Evolutionary conservation across 2,329 filamentous ascomycete species (phyloP), one percentile per base, ranked within the genome.

Genomic region (Plectosphaerella cucumerina): DNA sequence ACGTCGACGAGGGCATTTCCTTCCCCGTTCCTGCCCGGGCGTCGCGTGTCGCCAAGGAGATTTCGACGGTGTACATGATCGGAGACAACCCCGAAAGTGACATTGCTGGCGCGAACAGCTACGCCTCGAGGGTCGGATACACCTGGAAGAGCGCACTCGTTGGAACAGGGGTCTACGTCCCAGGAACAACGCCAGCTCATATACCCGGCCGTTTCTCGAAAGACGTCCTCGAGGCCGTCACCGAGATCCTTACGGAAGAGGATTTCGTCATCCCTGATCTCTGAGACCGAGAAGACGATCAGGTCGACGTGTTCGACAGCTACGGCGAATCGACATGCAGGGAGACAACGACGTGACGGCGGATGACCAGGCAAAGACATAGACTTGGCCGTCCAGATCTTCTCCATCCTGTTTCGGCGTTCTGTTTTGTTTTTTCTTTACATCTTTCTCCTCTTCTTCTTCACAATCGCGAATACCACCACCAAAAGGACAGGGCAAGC

Each of bases 31-130:
- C 12, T 23, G 18, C 12, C 33, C 42, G n/a, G 12, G 17, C 35
- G 15, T 15, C 39, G n/a, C 39, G 39, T 17, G 6, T 12, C 6
- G 48, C 50, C 41, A 22, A 50, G 18, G 52, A 55, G 44, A 58
- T 61, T 44, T 75, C 73, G 57, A 80, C 74, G 12, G 84, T 90
- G 2, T 90, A 88, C 65, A 90, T 90, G 87, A 74, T 91, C 43
- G 87, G 87, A 2, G 81, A 85, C 57, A 84, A 84, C 52, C 80
- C 81, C 1, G 83, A 82, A 57, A 85, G 80, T 44, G 87, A 90
- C 63, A 89, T 91, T 55, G 67, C 72, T 4, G 87, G 87, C 3
- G 86, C 84, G 1, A 90, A 89, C 59, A 68, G 68, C 8, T 89
- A 82, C 63, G 60, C 70, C 18, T 85, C 80, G 50, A 68, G 68